Evolutionary conservation across 768 basidiomycete species (phyloP).

Genomic region (Phylloporus rhodoxanthus): DNA sequence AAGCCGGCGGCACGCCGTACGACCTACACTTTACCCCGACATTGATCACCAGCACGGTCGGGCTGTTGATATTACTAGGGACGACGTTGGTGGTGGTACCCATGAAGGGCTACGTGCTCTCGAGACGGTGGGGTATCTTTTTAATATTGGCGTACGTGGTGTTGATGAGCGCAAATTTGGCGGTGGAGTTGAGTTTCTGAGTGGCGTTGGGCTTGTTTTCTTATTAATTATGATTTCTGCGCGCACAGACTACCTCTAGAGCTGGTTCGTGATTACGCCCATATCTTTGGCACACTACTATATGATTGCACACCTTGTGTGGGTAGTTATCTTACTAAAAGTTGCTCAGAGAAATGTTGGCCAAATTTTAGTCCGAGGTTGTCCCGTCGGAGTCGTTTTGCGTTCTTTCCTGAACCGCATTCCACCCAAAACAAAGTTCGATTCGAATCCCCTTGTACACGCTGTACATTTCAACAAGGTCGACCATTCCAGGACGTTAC

Average conservation of each 20-base stretch:
- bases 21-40: conserved; percentile 75
- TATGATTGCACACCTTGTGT: no score
- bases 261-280: no score
- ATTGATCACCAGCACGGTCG: conserved; percentile 75
- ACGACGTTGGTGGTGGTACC: conserved; percentile 82
- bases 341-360: no score
- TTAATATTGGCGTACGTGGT: conserved; percentile 67
- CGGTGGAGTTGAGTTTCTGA: conserved; percentile 56
- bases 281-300: no score
- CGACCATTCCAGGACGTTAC: neutral
- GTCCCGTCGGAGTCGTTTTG: no score
- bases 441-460: conserved; percentile 1
- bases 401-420: neutral
- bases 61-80: conserved; percentile 70
- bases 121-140: conserved; percentile 75
- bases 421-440: neutral
- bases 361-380: no score
- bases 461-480: neutral
- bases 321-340: no score
- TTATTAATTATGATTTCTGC: neutral
- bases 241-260: neutral
- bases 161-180: conserved; percentile 74
- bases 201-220: neutral
- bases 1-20: conserved; percentile 53
- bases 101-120: conserved; percentile 73